phyloP scores from a whole-genome alignment of 2,329 filamentous ascomycete species.

The Alternaria sp. region DNA sequence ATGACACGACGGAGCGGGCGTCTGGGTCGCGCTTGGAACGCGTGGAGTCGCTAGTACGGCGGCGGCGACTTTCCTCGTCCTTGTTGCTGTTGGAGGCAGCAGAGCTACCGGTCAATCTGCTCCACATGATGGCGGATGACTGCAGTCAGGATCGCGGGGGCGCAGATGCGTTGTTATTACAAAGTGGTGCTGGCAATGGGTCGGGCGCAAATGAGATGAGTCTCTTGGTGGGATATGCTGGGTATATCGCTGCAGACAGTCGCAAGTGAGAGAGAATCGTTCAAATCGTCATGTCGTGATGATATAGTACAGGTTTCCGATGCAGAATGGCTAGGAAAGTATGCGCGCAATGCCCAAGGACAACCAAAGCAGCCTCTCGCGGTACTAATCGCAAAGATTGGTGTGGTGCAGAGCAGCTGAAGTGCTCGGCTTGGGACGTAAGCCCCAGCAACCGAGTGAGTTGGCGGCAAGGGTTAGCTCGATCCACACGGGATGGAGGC shows the following conservation, averaged over 20 bases:
- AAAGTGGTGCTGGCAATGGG: conserved; percentile 17
- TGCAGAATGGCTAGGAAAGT: conserved; percentile 16
- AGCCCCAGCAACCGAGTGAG: conserved; percentile 14
- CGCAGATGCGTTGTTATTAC: conserved; percentile 24
- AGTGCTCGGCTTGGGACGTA: conserved; percentile 16
- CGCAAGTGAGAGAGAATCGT: conserved; percentile 24
- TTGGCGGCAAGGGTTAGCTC: conserved; percentile 14
- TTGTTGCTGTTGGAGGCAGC: conserved; percentile 30
- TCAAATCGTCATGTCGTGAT: conserved; percentile 25
- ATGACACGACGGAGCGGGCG: conserved; percentile 45
- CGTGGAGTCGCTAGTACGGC: conserved; percentile 30
- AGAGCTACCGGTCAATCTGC: conserved; percentile 44
- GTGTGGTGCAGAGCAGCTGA: conserved; percentile 33
- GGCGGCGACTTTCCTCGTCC: conserved; percentile 36
- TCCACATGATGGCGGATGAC: conserved; percentile 44
- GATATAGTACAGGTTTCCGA: conserved; percentile 19
- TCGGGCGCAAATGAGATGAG: conserved; percentile 28
- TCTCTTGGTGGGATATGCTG: conserved; percentile 21
- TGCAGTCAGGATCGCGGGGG: conserved; percentile 14
- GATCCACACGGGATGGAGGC: conserved; percentile 8
- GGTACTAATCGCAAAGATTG: conserved; percentile 21
- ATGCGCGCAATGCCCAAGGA: conserved; percentile 27
- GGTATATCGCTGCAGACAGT: conserved; percentile 33
- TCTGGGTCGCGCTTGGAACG: conserved; percentile 43
- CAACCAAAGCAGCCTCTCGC: conserved; percentile 21